phyloP scores from a whole-genome alignment of 2,329 filamentous ascomycete species.

The Claviceps sp. region DNA sequence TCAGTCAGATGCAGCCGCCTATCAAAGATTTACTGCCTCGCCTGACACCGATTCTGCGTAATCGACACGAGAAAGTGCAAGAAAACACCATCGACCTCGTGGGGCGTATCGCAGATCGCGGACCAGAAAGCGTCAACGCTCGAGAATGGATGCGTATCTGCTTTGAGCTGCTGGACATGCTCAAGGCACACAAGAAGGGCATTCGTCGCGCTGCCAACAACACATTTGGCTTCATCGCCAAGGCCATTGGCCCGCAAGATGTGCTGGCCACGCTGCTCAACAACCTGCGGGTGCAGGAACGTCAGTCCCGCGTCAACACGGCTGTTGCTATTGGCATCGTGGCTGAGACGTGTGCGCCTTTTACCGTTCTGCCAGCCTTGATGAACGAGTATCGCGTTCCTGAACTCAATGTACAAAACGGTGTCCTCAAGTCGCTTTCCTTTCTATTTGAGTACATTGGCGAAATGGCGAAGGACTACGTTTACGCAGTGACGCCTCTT shows the following conservation, averaged over 20 bases:
- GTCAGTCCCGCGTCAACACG: slow-evolving; percentile 95
- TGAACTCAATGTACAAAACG: slow-evolving; percentile 96
- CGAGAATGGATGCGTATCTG: slow-evolving; percentile 99
- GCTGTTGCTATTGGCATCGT: slow-evolving; percentile 98
- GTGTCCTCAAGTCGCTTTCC: slow-evolving; percentile 89
- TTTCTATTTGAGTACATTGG: slow-evolving; percentile 99
- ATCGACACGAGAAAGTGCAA: slow-evolving; percentile 97
- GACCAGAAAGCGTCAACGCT: slow-evolving; percentile 90
- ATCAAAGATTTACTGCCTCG: slow-evolving; percentile 93
- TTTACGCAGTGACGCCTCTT: slow-evolving; percentile 91
- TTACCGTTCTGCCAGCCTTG: slow-evolving; percentile 92
- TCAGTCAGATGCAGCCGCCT: slow-evolving; percentile 94
- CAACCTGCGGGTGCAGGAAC: slow-evolving; percentile 92
- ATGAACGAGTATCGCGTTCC: slow-evolving; percentile 99
- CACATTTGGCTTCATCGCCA: slow-evolving; percentile 98
- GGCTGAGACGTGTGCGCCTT: slow-evolving; percentile 93
- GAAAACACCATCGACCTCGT: slow-evolving; percentile 98
- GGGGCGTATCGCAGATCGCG: slow-evolving; percentile 92
- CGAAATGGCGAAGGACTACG: slow-evolving; percentile 99
- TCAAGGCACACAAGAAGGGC: slow-evolving; percentile 99
- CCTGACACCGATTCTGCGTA: slow-evolving; percentile 93
- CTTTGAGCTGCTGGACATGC: slow-evolving; percentile 96
- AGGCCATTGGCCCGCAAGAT: slow-evolving; percentile 95
- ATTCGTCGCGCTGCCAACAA: slow-evolving; percentile 98
- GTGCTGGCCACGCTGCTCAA: slow-evolving; percentile 90